Evolutionary conservation across 805 yeast species (phyloP).

Genomic region (Yamadazyma phyllophila): DNA sequence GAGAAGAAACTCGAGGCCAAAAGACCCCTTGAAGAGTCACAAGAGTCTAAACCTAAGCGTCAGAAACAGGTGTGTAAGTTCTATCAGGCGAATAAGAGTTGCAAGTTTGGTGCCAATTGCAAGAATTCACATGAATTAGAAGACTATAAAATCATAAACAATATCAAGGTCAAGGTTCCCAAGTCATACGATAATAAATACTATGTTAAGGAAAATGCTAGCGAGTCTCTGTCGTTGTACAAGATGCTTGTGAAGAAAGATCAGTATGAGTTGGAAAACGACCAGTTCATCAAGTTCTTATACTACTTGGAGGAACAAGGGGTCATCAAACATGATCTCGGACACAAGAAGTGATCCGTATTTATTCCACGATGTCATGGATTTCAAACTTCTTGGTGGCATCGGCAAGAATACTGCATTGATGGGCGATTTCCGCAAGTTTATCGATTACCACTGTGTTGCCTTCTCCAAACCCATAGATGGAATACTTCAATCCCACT

Average conservation of each 20-base stretch:
- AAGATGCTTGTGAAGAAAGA: constrained; percentile 34
- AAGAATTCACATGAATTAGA: constrained; percentile 30
- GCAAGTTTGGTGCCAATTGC: constrained; percentile 41
- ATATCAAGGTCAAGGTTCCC: constrained; percentile 28
- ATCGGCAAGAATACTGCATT: constrained; percentile 71
- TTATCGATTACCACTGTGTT: constrained; percentile 68
- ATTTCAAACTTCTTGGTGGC: constrained; percentile 64
- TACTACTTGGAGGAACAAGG: constrained; percentile 29
- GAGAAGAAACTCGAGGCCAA: constrained; percentile 32
- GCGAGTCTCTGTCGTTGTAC: constrained; percentile 22
- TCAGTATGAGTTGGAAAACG: constrained; percentile 34
- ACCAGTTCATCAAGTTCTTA: constrained; percentile 32
- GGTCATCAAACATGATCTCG: constrained; percentile 23
- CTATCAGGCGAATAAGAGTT: constrained; percentile 28
- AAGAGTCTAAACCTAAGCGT: constrained; percentile 3
- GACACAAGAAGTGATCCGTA: background rate
- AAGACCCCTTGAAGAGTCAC: background rate
- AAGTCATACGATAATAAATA: constrained; percentile 16
- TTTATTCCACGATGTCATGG: constrained; percentile 34
- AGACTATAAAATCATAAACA: constrained; percentile 20
- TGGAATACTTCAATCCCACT: constrained; percentile 75
- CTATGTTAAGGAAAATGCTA: constrained; percentile 9
- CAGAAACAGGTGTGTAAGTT: constrained; percentile 27
- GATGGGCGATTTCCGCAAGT: constrained; percentile 73
- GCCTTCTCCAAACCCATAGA: constrained; percentile 81